These are phyloP conservation scores for Metschnikowia cubensis DNA, from an alignment of 805 yeast genomes.

Conservation along the genomic window DNA sequence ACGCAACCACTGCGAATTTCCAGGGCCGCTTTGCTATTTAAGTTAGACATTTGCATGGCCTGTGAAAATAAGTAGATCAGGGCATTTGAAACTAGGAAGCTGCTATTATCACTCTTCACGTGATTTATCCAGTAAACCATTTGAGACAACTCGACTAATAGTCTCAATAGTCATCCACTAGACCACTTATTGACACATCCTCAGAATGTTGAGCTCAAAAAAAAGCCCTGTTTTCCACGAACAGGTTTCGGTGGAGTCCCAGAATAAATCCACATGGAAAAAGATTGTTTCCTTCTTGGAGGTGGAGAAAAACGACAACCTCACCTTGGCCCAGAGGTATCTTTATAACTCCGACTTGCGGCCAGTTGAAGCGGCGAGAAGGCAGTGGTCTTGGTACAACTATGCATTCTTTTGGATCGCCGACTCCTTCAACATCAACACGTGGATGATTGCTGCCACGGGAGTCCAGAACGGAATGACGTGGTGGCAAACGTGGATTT, in stretches of 20 bases:
- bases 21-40: not conserved
- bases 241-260: constrained; percentile 6
- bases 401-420: constrained; percentile 82
- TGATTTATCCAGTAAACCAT: no score
- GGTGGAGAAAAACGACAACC: constrained; percentile 36
- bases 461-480: constrained; percentile 65
- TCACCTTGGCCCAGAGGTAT: constrained; percentile 59
- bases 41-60: not conserved
- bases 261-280: constrained; percentile 54
- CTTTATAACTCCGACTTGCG: constrained; percentile 70
- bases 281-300: constrained; percentile 17
- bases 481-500: constrained; percentile 91
- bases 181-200: not conserved
- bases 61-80: not conserved
- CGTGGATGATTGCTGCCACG: constrained; percentile 89
- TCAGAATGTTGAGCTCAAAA: not conserved
- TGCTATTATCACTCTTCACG: not conserved
- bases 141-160: no score
- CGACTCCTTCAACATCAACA: constrained; percentile 83
- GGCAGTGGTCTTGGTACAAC: constrained; percentile 86
- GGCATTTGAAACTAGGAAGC: not conserved
- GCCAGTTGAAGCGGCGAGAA: constrained; percentile 70
- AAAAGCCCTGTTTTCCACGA: constrained; percentile 5
- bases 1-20: not conserved
- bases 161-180: no score